Evolutionary conservation across 1,139 yeast species (phyloP), one percentile per base, ranked within the genome.

Genomic region (Blastobotrys malaysiensis): DNA sequence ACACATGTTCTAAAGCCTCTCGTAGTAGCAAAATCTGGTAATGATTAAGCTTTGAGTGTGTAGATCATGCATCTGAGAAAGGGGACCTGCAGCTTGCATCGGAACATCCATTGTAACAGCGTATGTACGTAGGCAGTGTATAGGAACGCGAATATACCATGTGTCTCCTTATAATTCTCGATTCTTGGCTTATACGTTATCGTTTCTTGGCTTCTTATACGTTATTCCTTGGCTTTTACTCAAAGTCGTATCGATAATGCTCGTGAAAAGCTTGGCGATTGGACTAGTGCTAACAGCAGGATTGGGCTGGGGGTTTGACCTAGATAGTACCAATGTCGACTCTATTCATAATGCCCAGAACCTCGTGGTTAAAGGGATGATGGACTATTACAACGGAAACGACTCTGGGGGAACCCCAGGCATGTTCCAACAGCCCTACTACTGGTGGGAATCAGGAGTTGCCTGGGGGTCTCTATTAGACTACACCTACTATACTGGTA

Each of bases 391-490:
- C 67, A 80, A 78, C 43, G 93, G 93, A 14, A 69, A 70, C 53
- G 69, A 74, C 48, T 51, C 66, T 4, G 76, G 76, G 62, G 74
- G 88, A 20, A 76, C 85, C 9, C 79, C 87, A 26, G 98, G 98
- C 51, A 83, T 85, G 91, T 87, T 90, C 69, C 73, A 85, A 1
- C 71, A 74, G 68, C 97, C 97, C 0, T 90, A 90, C 76, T 91
- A 90, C 76, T 91, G 97, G 97, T 90, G 97, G 97, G 93, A 90
- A 73, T 96, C 97, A 31, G 98, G 98, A 66, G 97, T 95, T 60
- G 97, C 96, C 5, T 88, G 90, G 88, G 96, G 96, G 5, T 77
- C 88, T 16, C 76, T 91, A 77, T 71, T 90, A 48, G 97, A 90
- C 68, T 86, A 83, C 69, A 79, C 88, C 73, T 84, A 69, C 65